Conservation (phyloP, 768 basidiomycete species). For the Xanthoconium purpureum region DNA sequence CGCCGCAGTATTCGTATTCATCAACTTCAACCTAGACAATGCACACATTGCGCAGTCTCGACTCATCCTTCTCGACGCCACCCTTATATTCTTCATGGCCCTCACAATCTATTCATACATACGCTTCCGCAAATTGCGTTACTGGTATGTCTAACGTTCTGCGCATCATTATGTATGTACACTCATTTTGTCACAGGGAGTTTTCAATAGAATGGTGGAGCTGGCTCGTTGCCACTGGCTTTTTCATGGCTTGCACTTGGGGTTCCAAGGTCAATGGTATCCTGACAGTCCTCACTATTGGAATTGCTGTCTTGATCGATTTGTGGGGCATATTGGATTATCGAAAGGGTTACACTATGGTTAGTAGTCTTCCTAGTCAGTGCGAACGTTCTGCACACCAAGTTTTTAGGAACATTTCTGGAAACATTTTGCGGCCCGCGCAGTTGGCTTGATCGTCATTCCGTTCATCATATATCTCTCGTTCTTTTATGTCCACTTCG, state of each 20-base stretch:
- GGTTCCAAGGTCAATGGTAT: conserved; percentile 98
- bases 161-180: background rate
- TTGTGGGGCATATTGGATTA: conserved; percentile 92
- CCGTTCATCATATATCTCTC: conserved; percentile 89
- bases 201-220: conserved; percentile 92
- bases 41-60: conserved; percentile 96
- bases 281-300: conserved; percentile 84
- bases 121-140: conserved; percentile 91
- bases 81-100: conserved; percentile 92
- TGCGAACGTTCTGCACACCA: background rate
- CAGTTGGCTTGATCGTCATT: conserved; percentile 79
- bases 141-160: conserved; percentile 50
- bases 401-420: conserved; percentile 74
- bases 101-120: conserved; percentile 91
- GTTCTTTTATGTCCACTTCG: conserved; percentile 95
- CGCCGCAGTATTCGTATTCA: conserved; percentile 1
- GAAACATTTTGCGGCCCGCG: conserved; percentile 85
- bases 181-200: conserved; percentile 49
- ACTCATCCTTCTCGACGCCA: conserved; percentile 91
- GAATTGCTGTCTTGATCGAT: conserved; percentile 88
- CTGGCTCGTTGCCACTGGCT: conserved; percentile 87
- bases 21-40: conserved; percentile 60
- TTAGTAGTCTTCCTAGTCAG: conserved; percentile 28
- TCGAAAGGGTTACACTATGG: conserved; percentile 77
- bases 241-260: conserved; percentile 94